phyloP scores from a whole-genome alignment of 2,329 filamentous ascomycete species.

The Exophiala viscosa region DNA sequence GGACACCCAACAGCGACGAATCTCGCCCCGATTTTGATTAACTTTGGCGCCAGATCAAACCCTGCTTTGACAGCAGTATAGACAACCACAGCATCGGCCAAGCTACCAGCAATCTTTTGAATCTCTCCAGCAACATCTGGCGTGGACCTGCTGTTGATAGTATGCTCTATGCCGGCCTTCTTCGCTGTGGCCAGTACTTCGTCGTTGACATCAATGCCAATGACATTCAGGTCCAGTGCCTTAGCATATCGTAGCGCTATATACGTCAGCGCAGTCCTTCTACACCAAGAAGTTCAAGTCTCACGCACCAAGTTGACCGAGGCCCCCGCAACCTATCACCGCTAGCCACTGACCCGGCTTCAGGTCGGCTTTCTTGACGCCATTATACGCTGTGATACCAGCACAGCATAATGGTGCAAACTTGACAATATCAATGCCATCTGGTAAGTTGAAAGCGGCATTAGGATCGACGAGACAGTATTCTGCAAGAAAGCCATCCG shows the following conservation, averaged over 20 bases:
- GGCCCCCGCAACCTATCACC: constrained; percentile 24
- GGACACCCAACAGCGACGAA: constrained; percentile 3
- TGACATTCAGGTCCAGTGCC: constrained; percentile 15
- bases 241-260: constrained; percentile 29
- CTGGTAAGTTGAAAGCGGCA: not conserved
- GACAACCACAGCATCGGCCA: not conserved
- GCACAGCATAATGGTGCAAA: constrained; percentile 1
- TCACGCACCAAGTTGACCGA: constrained; percentile 24
- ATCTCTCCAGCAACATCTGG: no score
- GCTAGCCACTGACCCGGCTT: constrained; percentile 23
- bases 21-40: not conserved
- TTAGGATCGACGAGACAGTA: constrained; percentile 1
- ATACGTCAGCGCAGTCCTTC: no score
- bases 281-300: not conserved
- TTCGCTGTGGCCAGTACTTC: constrained; percentile 39
- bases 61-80: constrained; percentile 6
- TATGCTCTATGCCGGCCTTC: constrained; percentile 38
- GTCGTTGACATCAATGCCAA: constrained; percentile 32
- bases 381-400: constrained; percentile 4
- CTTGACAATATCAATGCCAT: no score
- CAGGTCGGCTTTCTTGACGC: not conserved
- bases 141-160: not conserved
- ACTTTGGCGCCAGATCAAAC: not conserved
- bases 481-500: constrained; percentile 4
- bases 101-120: not conserved